These are phyloP conservation scores for Phaeomoniella chlamydospora DNA, from an alignment of 2,329 filamentous ascomycete genomes.

Conservation along the genomic window DNA sequence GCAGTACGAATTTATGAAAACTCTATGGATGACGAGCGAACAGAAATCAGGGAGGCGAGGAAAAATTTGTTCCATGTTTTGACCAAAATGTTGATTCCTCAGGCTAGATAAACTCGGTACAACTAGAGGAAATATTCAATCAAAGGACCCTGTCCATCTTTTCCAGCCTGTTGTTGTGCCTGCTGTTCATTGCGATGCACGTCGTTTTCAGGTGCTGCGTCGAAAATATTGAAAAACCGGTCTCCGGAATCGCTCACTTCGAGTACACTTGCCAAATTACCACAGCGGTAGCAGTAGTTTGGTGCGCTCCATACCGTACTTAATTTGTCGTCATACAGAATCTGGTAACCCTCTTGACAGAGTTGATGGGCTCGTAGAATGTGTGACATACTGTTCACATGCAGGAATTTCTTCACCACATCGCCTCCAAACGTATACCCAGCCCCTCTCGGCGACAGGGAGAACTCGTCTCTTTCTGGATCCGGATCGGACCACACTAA, in stretches of 20 bases:
- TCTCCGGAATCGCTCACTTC: slow-evolving; percentile 91
- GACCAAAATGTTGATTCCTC: too few species aligned
- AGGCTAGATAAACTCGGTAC: too few species aligned
- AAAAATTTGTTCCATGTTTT: too few species aligned
- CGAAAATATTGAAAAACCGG: slow-evolving; percentile 94
- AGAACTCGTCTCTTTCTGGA: slow-evolving; percentile 94
- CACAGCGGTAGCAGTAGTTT: slow-evolving; percentile 90
- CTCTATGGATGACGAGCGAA: too few species aligned
- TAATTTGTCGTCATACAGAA: slow-evolving; percentile 84
- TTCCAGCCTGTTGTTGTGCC: slow-evolving; percentile 39
- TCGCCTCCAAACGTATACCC: slow-evolving; percentile 97
- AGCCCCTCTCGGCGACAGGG: slow-evolving; percentile 78
- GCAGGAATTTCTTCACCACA: slow-evolving; percentile 94
- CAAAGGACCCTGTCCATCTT: slow-evolving; percentile 58
- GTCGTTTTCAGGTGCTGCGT: slow-evolving; percentile 92
- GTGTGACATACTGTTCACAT: slow-evolving; percentile 95
- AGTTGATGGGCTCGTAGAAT: slow-evolving; percentile 96
- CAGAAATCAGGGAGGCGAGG: too few species aligned
- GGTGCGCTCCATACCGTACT: slow-evolving; percentile 98
- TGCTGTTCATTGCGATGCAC: slow-evolving; percentile 69
- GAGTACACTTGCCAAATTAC: slow-evolving; percentile 91
- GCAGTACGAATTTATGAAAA: too few species aligned
- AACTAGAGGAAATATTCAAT: slow-evolving; percentile 59
- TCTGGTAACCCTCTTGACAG: slow-evolving; percentile 95
- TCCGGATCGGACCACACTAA: slow-evolving; percentile 97